phyloP scores from a whole-genome alignment of 345 rosid species.

The Populus nigra region DNA sequence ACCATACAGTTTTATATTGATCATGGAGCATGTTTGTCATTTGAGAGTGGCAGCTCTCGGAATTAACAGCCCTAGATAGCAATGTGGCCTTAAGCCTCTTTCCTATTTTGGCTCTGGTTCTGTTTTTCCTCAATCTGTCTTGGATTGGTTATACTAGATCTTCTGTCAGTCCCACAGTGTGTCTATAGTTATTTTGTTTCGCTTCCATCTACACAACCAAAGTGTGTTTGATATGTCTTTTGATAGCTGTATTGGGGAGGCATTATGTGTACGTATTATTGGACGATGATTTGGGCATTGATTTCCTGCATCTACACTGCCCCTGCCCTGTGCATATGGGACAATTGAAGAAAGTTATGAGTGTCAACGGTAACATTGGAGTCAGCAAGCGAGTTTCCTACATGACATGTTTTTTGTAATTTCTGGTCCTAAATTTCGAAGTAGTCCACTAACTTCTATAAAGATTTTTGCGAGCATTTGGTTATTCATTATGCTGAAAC shows the following conservation, averaged over 20 bases:
- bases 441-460: background rate
- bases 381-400: background rate
- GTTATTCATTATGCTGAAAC: background rate
- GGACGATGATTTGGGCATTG: background rate
- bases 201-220: background rate
- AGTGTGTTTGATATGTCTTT: background rate
- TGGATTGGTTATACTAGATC: background rate
- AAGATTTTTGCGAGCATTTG: background rate
- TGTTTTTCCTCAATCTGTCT: background rate
- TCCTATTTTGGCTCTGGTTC: background rate
- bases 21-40: background rate
- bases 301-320: background rate
- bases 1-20: background rate
- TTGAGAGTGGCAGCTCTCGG: background rate
- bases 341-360: background rate
- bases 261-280: background rate
- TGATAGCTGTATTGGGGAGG: background rate
- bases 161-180: background rate
- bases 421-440: background rate
- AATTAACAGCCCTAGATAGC: background rate
- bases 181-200: background rate
- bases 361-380: background rate
- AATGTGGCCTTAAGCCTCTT: background rate
- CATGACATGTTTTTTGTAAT: background rate
- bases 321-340: background rate